Evolutionary conservation across 495 filamentous ascomycete genomes (phyloP).

Genomic region (Talaromyces ruber): DNA sequence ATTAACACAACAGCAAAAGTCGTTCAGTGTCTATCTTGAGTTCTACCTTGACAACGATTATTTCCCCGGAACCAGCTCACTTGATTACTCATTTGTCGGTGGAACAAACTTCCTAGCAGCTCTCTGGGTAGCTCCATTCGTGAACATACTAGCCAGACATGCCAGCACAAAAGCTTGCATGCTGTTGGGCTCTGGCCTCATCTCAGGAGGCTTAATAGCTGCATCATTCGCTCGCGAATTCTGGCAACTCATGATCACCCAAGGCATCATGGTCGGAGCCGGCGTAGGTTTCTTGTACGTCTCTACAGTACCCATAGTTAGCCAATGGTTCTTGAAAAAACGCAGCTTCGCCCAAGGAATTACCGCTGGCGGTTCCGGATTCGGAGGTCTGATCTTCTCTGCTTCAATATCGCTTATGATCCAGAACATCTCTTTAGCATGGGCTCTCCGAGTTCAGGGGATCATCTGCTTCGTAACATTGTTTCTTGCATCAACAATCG

Average conservation of each 20-base stretch:
- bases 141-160: slow-evolving; percentile 41
- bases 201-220: slow-evolving; percentile 45
- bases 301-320: slow-evolving; percentile 47
- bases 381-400: slow-evolving; percentile 55
- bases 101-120: slow-evolving; percentile 53
- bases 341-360: slow-evolving; percentile 64
- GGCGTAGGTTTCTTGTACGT: slow-evolving; percentile 68
- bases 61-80: slow-evolving; percentile 41
- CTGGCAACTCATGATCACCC: slow-evolving; percentile 64
- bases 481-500: slow-evolving; percentile 45
- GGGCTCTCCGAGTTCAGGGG: slow-evolving; percentile 61
- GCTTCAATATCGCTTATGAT: slow-evolving; percentile 36
- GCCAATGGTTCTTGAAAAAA: slow-evolving; percentile 65
- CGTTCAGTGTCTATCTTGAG: slow-evolving; percentile 57
- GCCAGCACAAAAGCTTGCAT: slow-evolving; percentile 44
- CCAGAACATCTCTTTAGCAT: slow-evolving; percentile 41
- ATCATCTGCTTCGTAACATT: slow-evolving; percentile 52
- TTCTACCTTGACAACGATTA: slow-evolving; percentile 51
- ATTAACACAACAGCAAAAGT: slow-evolving; percentile 19
- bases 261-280: slow-evolving; percentile 62
- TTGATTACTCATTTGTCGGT: slow-evolving; percentile 63
- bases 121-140: slow-evolving; percentile 50
- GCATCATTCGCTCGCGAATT: slow-evolving; percentile 52
- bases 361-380: slow-evolving; percentile 53
- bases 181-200: slow-evolving; percentile 44